Base-by-base conservation (phyloP, 345 rosid genomes). In the Citrus trifoliata region DNA sequence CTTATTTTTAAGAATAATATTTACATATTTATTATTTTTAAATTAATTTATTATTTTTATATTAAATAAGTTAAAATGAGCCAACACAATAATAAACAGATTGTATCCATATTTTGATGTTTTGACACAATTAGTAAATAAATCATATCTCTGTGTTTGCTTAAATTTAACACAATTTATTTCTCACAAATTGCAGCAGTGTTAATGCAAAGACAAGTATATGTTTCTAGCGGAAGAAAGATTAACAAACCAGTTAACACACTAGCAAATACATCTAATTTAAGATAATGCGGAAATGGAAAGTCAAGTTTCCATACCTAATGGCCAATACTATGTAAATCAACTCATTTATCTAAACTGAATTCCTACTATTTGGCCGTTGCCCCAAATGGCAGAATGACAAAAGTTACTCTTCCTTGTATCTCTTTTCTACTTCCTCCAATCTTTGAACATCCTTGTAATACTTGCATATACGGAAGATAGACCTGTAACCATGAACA, bases 351-450 rank as follows among this genome's bases (percentile, higher is more conserved):
- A 27, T 70, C 55, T 63, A 58, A 51, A 25, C 24, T 46, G 38
- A 76, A 62, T 33, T 58, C 24, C 14, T 60, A 22, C 37, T 70
- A 77, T 46, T 73, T 22, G 8, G 46, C 42, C 42, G 46, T 73
- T 37, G 10, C 16, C 48, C 8, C 12, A 56, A 27, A 6, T 65
- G 37, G 24, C 30, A 60, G 48, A 42, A 42, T 42, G 14, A 12
- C 48, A 42, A 42, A 46, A 32, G 28, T 84, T 90, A 95, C 86
- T 88, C 69, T 25, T 85, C 80, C 89, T 95, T 91, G 89, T 68
- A 86, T 81, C 87, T 88, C 90, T 90, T 93, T 89, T 91, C 97
- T 46, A 90, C 66, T 85, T 87, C 90, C 91, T 93, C 98, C 87
- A 95, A 85, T 78, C 69, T 84, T 80, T 92, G 89, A 73, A 93